Conservation (phyloP, 164 flowering plant species). For the Santalum album region DNA sequence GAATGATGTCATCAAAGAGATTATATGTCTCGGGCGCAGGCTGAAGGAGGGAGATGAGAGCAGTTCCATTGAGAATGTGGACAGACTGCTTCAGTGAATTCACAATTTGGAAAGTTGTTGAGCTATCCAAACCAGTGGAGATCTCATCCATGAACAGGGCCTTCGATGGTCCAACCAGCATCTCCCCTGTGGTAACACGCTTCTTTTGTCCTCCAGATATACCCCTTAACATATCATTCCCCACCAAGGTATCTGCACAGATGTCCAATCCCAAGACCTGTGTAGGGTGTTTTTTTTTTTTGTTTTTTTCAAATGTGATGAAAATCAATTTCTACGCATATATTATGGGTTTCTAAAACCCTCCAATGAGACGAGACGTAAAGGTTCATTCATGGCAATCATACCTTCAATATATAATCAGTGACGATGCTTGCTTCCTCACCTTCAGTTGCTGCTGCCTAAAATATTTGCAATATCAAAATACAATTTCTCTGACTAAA, state of each 20-base stretch:
- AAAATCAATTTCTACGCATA: not conserved
- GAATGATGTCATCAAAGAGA: constrained; percentile 38
- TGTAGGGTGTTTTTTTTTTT: too few relatives aligned
- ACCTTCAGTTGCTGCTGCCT: constrained; percentile 36
- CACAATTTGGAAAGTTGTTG: constrained; percentile 57
- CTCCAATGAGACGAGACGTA: not conserved
- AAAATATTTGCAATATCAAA: not conserved
- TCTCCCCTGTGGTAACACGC: constrained; percentile 30
- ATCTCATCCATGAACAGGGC: constrained; percentile 33
- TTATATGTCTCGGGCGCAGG: constrained; percentile 55
- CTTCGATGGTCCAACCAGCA: constrained; percentile 47
- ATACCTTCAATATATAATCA: constrained; percentile 34
- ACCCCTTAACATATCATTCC: constrained; percentile 25
- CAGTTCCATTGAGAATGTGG: constrained; percentile 39
- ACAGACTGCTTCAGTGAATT: constrained; percentile 34
- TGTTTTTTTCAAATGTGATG: not conserved
- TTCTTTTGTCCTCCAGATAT: constrained; percentile 31
- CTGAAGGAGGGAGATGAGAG: constrained; percentile 42
- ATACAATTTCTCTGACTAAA: too few relatives aligned
- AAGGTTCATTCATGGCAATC: not conserved
- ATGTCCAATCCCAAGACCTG: constrained; percentile 27
- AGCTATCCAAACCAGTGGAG: constrained; percentile 49
- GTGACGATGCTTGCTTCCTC: constrained; percentile 26
- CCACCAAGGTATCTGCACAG: constrained; percentile 30
- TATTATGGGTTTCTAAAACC: not conserved